phyloP scores from a whole-genome alignment of 1,139 yeast species.

The Fermentozyma sake region DNA sequence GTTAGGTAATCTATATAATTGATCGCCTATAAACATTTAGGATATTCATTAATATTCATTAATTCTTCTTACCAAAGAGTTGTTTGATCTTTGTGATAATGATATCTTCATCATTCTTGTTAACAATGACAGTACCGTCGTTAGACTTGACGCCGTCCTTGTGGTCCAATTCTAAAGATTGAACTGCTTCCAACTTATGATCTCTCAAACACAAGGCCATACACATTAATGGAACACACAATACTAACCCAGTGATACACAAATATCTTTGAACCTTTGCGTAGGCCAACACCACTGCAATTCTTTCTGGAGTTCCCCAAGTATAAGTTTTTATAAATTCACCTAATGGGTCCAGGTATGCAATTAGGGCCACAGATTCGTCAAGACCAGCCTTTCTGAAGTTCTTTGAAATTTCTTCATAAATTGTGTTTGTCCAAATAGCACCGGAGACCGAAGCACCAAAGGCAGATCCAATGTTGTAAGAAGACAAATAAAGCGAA shows the following conservation, averaged over 20 bases:
- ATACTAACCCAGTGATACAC: conserved; percentile 52
- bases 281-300: conserved; percentile 54
- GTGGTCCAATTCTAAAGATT: conserved; percentile 29
- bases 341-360: conserved; percentile 50
- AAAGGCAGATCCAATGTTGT: conserved; percentile 58
- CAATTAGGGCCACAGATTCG: conserved; percentile 33
- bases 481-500: conserved; percentile 50
- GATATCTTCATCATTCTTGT: conserved; percentile 32
- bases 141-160: conserved; percentile 21
- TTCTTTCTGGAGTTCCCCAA: conserved; percentile 61
- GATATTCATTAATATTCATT: background rate
- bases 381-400: conserved; percentile 12
- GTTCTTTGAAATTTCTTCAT: conserved; percentile 19
- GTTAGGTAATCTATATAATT: background rate
- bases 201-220: conserved; percentile 53
- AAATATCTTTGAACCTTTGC: conserved; percentile 55
- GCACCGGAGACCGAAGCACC: conserved; percentile 59
- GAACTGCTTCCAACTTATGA: conserved; percentile 39
- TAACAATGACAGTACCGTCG: conserved; percentile 36
- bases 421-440: conserved; percentile 53
- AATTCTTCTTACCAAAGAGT: conserved; percentile 6
- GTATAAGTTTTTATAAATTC: conserved; percentile 40
- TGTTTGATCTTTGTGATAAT: conserved; percentile 7
- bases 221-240: conserved; percentile 49
- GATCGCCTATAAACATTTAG: background rate